These are phyloP conservation scores for Harringtonia aguacate DNA, from an alignment of 2,329 filamentous ascomycete genomes.

Conservation along the genomic window DNA sequence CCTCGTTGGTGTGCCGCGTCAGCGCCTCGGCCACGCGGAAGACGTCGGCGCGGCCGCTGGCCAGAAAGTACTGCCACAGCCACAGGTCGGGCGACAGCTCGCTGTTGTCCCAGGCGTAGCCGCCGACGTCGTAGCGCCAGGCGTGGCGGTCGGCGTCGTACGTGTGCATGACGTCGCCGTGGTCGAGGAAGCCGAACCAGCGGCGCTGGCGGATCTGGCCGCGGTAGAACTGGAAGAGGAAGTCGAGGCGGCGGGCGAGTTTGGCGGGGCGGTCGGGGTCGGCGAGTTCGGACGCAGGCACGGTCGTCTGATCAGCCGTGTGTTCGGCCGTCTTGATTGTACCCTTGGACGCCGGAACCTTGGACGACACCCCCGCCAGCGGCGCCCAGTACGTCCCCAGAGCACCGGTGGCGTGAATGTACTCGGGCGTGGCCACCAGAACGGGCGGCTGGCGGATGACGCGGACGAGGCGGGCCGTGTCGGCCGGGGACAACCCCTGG, in stretches of 20 bases:
- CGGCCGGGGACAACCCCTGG: no score
- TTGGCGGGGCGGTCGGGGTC: no score
- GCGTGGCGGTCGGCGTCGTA: slow-evolving; percentile 48
- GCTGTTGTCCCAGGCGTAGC: slow-evolving; percentile 55
- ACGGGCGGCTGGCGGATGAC: background rate
- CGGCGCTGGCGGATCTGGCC: slow-evolving; percentile 42
- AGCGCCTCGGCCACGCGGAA: slow-evolving; percentile 49
- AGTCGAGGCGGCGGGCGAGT: slow-evolving; percentile 47
- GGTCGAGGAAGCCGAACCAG: slow-evolving; percentile 55
- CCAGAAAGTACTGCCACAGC: slow-evolving; percentile 53
- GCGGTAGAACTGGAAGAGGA: slow-evolving; percentile 45
- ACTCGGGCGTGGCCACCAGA: slow-evolving; percentile 29
- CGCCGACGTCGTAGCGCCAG: slow-evolving; percentile 54
- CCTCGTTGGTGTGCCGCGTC: slow-evolving; percentile 48
- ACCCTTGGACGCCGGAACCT: no score
- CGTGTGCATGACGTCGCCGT: slow-evolving; percentile 53
- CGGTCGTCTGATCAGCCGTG: no score
- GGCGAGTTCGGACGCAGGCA: no score
- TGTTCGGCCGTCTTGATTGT: slow-evolving; percentile 24
- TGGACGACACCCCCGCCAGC: no score
- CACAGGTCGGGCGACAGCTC: slow-evolving; percentile 52
- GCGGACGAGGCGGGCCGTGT: background rate
- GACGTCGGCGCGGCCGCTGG: slow-evolving; percentile 44
- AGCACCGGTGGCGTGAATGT: slow-evolving; percentile 37
- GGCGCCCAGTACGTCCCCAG: slow-evolving; percentile 49